Base-by-base conservation (phyloP, 176 grass and related monocot genomes). In the Coix lacrymajobi region DNA sequence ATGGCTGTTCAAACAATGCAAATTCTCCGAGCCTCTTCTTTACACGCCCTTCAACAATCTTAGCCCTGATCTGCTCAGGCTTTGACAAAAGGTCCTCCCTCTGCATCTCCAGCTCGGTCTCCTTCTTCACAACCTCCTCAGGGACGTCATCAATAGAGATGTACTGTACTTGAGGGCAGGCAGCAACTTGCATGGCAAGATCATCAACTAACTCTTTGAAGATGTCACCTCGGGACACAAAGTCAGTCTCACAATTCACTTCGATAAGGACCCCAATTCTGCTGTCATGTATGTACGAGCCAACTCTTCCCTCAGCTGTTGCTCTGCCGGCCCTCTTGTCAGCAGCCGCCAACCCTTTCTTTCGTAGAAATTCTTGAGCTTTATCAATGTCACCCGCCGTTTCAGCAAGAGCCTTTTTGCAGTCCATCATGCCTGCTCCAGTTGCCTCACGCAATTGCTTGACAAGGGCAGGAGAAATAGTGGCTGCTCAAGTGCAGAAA, bases 181-280 rank as follows among this genome's bases (percentile, higher is more conserved):
- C 96, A 73, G 93, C 93, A 20, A 93, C 83, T 96, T 99, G 96
- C 96, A 99, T 99, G 41, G 96, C 83, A 52, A 99, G 88, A 86
- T 99, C 96, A 46, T 96, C 96, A 6, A 96, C 89, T 64, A 99
- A 78, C 83, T 94, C 93, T 84, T 89, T 99, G 75, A 96, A 99
- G 48, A 99, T 83, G 22, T 99, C 89, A 76, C 96, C 96, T 56
- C 96, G 79, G 31, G 96, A 99, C 68, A 99, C 96, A 70, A 99
- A 99, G 80, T 99, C 96, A n/a, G 96, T 99, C 90, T 99, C 96
- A 69, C 96, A 99, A 58, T 99, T 99, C 56, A 99, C 91, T 85
- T 99, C 96, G 28, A 99, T 71, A 38, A 99, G 89, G 66, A 99
- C 82, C 26, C 56, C 56, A 8, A 60, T 60, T 26, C 56, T 60